Conservation (phyloP, 805 yeast species). For the Hemisphaericaspora nanyangensis region DNA sequence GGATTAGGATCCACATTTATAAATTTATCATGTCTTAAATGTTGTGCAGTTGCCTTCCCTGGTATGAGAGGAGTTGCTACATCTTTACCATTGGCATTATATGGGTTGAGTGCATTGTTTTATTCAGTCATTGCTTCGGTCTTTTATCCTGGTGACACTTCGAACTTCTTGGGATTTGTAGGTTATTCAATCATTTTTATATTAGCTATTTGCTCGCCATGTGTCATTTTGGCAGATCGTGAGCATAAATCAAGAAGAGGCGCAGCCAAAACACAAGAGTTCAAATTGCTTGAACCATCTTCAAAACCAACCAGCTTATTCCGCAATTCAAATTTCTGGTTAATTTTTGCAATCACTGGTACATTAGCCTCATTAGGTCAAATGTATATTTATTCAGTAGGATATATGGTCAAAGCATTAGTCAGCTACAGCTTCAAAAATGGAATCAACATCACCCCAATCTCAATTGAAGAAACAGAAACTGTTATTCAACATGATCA, state of each 20-base stretch:
- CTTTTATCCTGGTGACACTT: slow-evolving; percentile 56
- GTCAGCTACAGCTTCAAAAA: slow-evolving; percentile 1
- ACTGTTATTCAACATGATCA: slow-evolving; percentile 51
- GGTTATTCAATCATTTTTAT: slow-evolving; percentile 40
- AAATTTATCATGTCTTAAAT: slow-evolving; percentile 62
- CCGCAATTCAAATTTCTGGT: slow-evolving; percentile 31
- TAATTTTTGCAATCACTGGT: slow-evolving; percentile 35
- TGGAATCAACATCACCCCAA: not conserved
- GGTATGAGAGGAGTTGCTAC: slow-evolving; percentile 69
- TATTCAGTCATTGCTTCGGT: slow-evolving; percentile 54
- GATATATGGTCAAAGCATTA: slow-evolving; percentile 36
- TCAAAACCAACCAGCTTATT: slow-evolving; percentile 13
- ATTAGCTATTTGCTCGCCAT: slow-evolving; percentile 44
- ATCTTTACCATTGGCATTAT: slow-evolving; percentile 67
- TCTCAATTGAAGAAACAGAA: slow-evolving; percentile 4
- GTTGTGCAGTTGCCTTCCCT: slow-evolving; percentile 70
- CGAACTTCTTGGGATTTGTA: slow-evolving; percentile 47
- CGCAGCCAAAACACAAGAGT: not conserved
- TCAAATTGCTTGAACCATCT: slow-evolving; percentile 1
- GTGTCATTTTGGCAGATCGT: slow-evolving; percentile 38
- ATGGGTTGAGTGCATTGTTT: slow-evolving; percentile 70
- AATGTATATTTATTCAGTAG: slow-evolving; percentile 45
- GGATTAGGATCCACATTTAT: slow-evolving; percentile 70
- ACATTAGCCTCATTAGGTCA: slow-evolving; percentile 41
- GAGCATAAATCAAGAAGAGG: slow-evolving; percentile 18